These are phyloP conservation scores for Nicotiana sylvestris DNA, from an alignment of 257 asterid genomes.

Conservation along the genomic window DNA sequence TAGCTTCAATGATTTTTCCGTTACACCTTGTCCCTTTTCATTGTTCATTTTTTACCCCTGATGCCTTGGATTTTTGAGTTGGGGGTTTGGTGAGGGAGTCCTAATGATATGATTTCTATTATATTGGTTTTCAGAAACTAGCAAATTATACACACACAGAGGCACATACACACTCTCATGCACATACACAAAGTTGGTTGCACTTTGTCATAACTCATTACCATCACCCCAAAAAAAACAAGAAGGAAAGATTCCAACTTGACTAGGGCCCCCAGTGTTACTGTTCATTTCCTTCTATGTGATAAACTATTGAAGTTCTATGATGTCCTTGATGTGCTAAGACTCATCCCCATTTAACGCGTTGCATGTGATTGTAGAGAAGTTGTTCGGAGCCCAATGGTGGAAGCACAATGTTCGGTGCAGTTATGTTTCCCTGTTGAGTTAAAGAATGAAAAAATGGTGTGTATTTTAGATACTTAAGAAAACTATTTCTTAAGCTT, in stretches of 20 bases:
- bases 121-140: background rate
- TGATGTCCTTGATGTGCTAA: background rate
- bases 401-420: slow-evolving; percentile 96
- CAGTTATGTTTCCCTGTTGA: slow-evolving; percentile 92
- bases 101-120: slow-evolving; percentile 11
- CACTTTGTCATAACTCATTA: background rate
- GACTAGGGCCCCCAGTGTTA: background rate
- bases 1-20: background rate
- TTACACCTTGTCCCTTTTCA: background rate
- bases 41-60: background rate
- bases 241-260: background rate
- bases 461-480: slow-evolving; percentile 13
- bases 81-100: background rate
- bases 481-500: background rate
- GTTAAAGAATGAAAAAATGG: slow-evolving; percentile 78
- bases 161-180: background rate
- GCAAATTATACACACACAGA: background rate
- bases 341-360: slow-evolving; percentile 11
- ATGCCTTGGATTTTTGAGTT: background rate
- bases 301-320: slow-evolving; percentile 2
- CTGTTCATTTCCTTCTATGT: background rate
- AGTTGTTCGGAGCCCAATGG: slow-evolving; percentile 92
- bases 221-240: background rate
- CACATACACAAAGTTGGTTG: background rate
- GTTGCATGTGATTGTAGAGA: slow-evolving; percentile 52